These are phyloP conservation scores for Nakaseomyces bracarensis DNA, from an alignment of 1,139 yeast species.

Conservation along the genomic window DNA sequence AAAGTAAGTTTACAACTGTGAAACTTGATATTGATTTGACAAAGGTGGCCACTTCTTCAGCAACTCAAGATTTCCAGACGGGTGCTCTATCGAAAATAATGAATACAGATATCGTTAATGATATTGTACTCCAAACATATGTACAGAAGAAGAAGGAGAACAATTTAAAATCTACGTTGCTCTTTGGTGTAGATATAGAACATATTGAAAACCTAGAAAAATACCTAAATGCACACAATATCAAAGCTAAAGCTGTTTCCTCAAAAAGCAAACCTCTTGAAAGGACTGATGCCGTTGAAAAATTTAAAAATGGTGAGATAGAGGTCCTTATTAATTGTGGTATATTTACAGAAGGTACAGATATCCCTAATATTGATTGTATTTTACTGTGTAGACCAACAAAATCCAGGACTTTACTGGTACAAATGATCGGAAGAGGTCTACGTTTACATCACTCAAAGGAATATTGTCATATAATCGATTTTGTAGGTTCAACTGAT, in stretches of 20 bases:
- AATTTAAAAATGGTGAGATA: conserved; percentile 53
- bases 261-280: conserved; percentile 51
- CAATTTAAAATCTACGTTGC: conserved; percentile 52
- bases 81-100: conserved; percentile 46
- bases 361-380: conserved; percentile 83
- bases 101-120: conserved; percentile 47
- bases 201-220: conserved; percentile 56
- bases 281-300: conserved; percentile 46
- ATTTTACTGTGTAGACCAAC: conserved; percentile 77
- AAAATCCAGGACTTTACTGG: conserved; percentile 56
- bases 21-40: conserved; percentile 33
- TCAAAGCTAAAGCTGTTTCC: conserved; percentile 68
- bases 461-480: conserved; percentile 62
- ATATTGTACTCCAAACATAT: conserved; percentile 54
- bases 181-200: conserved; percentile 67
- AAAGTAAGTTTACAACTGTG: conserved; percentile 58
- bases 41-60: conserved; percentile 31
- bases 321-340: conserved; percentile 81
- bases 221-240: conserved; percentile 48
- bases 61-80: conserved; percentile 45
- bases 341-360: conserved; percentile 92
- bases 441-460: conserved; percentile 57
- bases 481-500: conserved; percentile 53
- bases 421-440: conserved; percentile 93
- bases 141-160: conserved; percentile 27